These are phyloP conservation scores for Lotus japonicus DNA, from an alignment of 306 rosid species.

Conservation along the genomic window DNA sequence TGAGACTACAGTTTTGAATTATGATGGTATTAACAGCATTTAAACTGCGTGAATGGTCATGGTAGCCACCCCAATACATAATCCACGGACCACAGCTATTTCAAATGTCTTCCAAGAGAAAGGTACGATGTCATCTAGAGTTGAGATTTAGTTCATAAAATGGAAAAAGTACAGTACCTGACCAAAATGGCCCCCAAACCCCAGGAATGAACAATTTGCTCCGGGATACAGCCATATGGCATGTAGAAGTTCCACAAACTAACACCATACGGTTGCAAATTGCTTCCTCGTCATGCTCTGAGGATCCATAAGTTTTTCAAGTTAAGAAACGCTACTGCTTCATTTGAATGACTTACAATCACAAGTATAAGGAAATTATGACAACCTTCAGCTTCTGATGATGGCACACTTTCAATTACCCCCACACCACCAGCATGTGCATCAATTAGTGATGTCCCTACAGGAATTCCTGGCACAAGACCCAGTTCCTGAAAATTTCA, in stretches of 20 bases:
- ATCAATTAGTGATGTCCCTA: conserved; percentile 88
- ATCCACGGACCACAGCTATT: not conserved
- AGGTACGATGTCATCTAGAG: not conserved
- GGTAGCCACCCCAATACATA: not conserved
- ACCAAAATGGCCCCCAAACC: conserved; percentile 99
- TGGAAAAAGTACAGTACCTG: conserved; percentile 50
- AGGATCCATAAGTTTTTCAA: conserved; percentile 14
- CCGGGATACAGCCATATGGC: conserved; percentile 88
- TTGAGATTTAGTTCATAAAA: conserved; percentile 5
- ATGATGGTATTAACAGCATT: not conserved
- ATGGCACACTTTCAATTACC: conserved; percentile 75
- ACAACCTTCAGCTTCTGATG: conserved; percentile 51
- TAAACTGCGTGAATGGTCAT: not conserved
- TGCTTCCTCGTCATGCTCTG: conserved; percentile 58
- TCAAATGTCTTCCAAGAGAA: conserved; percentile 15
- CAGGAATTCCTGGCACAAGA: conserved; percentile 82
- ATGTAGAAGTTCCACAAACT: conserved; percentile 97
- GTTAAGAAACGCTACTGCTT: conserved; percentile 14
- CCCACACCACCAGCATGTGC: conserved; percentile 99
- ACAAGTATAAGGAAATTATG: conserved; percentile 4
- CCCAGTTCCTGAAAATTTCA: conserved; percentile 76
- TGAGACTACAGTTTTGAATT: conserved; percentile 1
- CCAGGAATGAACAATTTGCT: conserved; percentile 90
- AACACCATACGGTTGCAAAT: conserved; percentile 72
- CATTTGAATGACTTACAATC: conserved; percentile 13